A percentile compares a stretch with the other conserved stretches of the same genome.
Evolutionary conservation across 805 yeast genomes (phyloP).

Genomic region (Lachancea cidri): DNA sequence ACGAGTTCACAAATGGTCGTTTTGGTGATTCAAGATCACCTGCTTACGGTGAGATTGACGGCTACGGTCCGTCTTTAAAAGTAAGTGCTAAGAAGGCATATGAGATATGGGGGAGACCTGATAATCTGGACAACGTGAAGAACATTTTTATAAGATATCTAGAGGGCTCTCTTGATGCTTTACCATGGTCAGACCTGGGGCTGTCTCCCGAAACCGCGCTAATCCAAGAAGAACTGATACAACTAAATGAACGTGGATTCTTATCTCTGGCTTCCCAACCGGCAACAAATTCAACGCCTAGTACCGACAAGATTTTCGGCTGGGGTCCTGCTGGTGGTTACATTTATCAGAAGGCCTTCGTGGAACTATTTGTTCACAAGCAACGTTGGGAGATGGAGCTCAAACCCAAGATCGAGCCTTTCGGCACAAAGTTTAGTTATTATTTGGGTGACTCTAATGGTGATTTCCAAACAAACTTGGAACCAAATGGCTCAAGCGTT

Average conservation of each 20-base stretch:
- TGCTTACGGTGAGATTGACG: conserved; percentile 97
- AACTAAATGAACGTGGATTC: conserved; percentile 65
- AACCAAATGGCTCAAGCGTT: conserved; percentile 56
- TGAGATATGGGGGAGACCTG: conserved; percentile 79
- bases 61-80: conserved; percentile 90
- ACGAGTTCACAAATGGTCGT: conserved; percentile 93
- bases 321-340: conserved; percentile 95
- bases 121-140: conserved; percentile 51
- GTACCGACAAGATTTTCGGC: conserved; percentile 85
- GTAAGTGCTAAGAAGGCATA: conserved; percentile 62
- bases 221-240: conserved; percentile 85
- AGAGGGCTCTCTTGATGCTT: conserved; percentile 64
- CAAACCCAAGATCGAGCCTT: conserved; percentile 44
- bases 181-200: conserved; percentile 92
- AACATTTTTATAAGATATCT: conserved; percentile 66
- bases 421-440: conserved; percentile 55
- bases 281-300: conserved; percentile 71
- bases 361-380: conserved; percentile 80
- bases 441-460: conserved; percentile 66
- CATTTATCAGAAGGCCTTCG: conserved; percentile 89
- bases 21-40: conserved; percentile 94
- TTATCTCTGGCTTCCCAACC: conserved; percentile 96
- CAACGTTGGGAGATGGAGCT: conserved; percentile 58
- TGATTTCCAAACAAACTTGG: conserved; percentile 55
- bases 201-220: conserved; percentile 85